phyloP scores from a whole-genome alignment of 331 rosid species.

The Rhamnella rubrinervis region DNA sequence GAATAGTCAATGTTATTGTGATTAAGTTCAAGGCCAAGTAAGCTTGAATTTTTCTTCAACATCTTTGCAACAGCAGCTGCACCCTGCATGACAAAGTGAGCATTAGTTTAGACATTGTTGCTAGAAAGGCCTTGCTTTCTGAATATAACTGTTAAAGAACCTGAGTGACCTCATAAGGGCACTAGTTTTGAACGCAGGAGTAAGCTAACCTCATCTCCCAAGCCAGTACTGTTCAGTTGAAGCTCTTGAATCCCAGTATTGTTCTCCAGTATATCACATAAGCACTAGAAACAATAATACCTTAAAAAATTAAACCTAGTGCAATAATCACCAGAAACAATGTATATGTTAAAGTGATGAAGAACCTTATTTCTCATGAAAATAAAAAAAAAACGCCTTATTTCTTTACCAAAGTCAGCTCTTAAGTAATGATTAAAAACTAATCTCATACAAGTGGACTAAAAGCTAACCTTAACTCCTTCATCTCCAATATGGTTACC shows the following conservation, averaged over 20 bases:
- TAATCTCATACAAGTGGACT: neutral
- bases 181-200: conserved; percentile 11
- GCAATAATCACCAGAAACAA: neutral
- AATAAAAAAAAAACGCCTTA: neutral
- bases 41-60: conserved; percentile 80
- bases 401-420: neutral
- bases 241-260: conserved; percentile 83
- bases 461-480: conserved; percentile 72
- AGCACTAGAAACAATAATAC: conserved; percentile 58
- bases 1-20: conserved; percentile 94
- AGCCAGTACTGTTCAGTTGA: conserved; percentile 82
- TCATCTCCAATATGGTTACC: conserved; percentile 97
- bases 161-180: conserved; percentile 1
- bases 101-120: conserved; percentile 28
- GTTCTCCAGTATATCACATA: conserved; percentile 66
- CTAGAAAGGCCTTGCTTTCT: conserved; percentile 11
- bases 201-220: conserved; percentile 92
- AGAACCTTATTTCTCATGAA: neutral
- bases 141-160: conserved; percentile 6
- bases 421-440: neutral
- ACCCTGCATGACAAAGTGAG: conserved; percentile 54
- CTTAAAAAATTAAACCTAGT: neutral
- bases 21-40: conserved; percentile 80
- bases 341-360: neutral
- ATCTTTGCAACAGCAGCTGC: conserved; percentile 87